phyloP scores from a whole-genome alignment of 208 protist species.

The Entamoeba dispar region DNA sequence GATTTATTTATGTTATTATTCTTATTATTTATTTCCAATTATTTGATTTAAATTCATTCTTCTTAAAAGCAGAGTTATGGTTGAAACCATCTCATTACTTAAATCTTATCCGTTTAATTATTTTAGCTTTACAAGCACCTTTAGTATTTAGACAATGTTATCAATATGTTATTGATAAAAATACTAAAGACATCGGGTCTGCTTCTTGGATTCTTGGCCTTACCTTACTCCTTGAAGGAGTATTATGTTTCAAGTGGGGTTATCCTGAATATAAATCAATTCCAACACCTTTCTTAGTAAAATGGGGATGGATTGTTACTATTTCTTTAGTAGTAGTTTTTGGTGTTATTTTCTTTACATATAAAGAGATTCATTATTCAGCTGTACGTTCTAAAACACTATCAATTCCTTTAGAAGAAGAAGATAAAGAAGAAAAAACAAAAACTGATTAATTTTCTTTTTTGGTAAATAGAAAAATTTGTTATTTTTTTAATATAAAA shows the following conservation, averaged over 20 bases:
- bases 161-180: constrained; percentile 45
- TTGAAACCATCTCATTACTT: constrained; percentile 56
- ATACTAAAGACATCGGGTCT: neutral
- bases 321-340: neutral
- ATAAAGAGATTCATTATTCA: too few relatives aligned
- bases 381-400: too few relatives aligned
- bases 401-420: too few relatives aligned
- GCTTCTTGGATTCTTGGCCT: neutral
- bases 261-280: neutral
- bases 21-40: constrained; percentile 13
- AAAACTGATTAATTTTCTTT: too few relatives aligned
- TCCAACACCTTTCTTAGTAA: neutral
- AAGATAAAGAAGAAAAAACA: too few relatives aligned
- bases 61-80: constrained; percentile 70
- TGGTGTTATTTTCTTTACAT: neutral
- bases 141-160: constrained; percentile 66
- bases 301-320: neutral
- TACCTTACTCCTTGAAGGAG: neutral
- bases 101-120: constrained; percentile 51
- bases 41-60: constrained; percentile 75
- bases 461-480: too few relatives aligned
- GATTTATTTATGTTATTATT: neutral
- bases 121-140: constrained; percentile 57
- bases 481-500: too few relatives aligned
- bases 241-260: neutral